phyloP scores from a whole-genome alignment of 2,329 filamentous ascomycete genomes.

The Penicillium sp. region DNA sequence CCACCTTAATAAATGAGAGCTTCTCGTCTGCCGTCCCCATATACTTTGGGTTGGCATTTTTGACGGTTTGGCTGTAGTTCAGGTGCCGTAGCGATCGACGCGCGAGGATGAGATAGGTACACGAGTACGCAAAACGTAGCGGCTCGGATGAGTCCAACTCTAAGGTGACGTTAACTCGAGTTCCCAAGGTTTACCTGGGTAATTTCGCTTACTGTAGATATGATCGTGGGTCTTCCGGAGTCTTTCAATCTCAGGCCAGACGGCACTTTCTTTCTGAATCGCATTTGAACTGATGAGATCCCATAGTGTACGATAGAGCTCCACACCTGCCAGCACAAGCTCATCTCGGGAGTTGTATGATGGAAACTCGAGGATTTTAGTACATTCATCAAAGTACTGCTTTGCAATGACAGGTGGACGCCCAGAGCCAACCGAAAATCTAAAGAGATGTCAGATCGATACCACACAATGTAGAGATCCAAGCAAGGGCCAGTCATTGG shows the following conservation, averaged over 20 bases:
- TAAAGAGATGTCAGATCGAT: neutral
- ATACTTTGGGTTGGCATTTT: neutral
- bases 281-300: slow-evolving; percentile 9
- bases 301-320: slow-evolving; percentile 11
- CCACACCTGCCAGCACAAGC: slow-evolving; percentile 10
- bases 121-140: slow-evolving; percentile 15
- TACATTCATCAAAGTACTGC: slow-evolving; percentile 14
- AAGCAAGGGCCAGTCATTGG: neutral
- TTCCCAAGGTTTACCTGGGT: neutral
- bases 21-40: neutral
- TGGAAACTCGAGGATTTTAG: slow-evolving; percentile 9
- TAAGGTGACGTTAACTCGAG: neutral
- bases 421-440: slow-evolving; percentile 14
- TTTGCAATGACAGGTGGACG: slow-evolving; percentile 13
- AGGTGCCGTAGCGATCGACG: slow-evolving; percentile 11
- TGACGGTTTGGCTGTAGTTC: neutral
- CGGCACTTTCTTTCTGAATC: slow-evolving; percentile 1
- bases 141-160: slow-evolving; percentile 19
- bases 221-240: slow-evolving; percentile 11
- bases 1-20: slow-evolving; percentile 5
- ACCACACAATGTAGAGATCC: neutral
- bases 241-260: slow-evolving; percentile 13
- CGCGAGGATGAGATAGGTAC: slow-evolving; percentile 13
- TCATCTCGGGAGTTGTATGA: slow-evolving; percentile 13
- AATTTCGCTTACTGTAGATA: slow-evolving; percentile 10